Evolutionary conservation across 139 green algal species (phyloP), one percentile per base, ranked within the genome.

Genomic region (Tetradesmus obliquus): DNA sequence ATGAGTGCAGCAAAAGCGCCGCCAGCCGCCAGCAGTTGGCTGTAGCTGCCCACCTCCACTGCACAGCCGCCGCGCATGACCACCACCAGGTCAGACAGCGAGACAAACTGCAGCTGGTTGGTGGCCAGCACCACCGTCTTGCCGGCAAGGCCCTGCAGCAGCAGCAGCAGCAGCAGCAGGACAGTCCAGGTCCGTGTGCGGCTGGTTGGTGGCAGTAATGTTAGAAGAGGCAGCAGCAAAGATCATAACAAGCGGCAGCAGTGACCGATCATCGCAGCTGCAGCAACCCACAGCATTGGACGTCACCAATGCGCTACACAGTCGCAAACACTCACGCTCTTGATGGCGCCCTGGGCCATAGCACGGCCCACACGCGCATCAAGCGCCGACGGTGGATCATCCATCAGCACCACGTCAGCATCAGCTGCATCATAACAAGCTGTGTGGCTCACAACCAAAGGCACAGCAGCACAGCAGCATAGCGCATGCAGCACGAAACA

Each of bases 81-180:
- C 9, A 97, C 58, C 87, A 95, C 93, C 57, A 93, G 13, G 85
- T 97, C 94, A 32, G 92, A 92, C 53, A 86, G 76, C 20, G 87
- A 87, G 4, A 95, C 88, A 80, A 93, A 94, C 83, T 95, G 89
- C 72, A 97, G 91, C 88, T 97, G 95, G 86, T 97, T 96, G 19
- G 95, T 96, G 13, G 94, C 91, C 83, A 97, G 91, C 17, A 96
- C 60, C 1, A 94, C 83, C 3, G 94, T 96, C 84, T 93, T 93
- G 90, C 81, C 72, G 20, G 88, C 57, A n/a, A 95, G 86, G 24
- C 85, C 83, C 81, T 88, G 82, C 88, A 69, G 88, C 88, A 93
- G 82, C 51, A 87, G 80, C 80, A 86, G 54, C 3, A 88, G 82
- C 82, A 88, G 82, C 82, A 32, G 17, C 54, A 88, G 9, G 15